Percentiles rank a stretch among this genome's conserved stretches.
phyloP scores from a whole-genome alignment of 2,329 filamentous ascomycete genomes.

The Ceratocystis cacaofunesta region DNA sequence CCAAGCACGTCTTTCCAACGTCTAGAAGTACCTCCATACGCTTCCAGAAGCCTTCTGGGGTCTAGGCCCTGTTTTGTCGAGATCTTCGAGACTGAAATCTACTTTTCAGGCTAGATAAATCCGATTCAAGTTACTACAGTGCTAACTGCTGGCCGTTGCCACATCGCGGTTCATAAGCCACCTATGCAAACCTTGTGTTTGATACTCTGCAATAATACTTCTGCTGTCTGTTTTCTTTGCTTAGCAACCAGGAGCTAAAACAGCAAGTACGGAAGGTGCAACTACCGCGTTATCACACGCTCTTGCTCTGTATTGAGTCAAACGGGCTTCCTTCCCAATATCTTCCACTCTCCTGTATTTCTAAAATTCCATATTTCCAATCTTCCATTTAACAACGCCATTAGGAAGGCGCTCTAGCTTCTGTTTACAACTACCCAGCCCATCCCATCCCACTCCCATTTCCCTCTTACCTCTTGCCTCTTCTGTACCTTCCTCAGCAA shows the following conservation, averaged over 20 bases:
- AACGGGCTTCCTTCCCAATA: background rate
- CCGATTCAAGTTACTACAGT: background rate
- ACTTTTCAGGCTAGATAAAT: background rate
- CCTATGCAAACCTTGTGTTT: background rate
- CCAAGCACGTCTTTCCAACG: background rate
- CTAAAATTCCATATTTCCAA: background rate
- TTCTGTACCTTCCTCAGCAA: conserved; percentile 1
- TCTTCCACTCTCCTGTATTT: background rate
- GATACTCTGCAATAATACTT: background rate
- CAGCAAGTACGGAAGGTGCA: background rate
- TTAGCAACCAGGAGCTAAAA: conserved; percentile 1
- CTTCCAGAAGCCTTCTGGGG: background rate
- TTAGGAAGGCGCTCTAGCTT: background rate
- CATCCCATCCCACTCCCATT: no score
- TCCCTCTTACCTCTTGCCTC: background rate
- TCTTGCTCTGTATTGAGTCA: background rate
- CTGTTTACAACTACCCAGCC: conserved; percentile 3
- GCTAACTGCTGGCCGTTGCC: background rate
- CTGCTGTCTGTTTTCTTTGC: background rate
- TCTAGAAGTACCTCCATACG: background rate
- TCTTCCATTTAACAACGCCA: background rate
- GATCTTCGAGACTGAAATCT: background rate
- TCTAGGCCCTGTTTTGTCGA: background rate
- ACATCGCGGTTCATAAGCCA: background rate
- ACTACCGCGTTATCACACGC: background rate